Evolutionary conservation across 164 flowering plant species (phyloP), one percentile per base, ranked within the genome.

Genomic region (Vitis rotundifolia): DNA sequence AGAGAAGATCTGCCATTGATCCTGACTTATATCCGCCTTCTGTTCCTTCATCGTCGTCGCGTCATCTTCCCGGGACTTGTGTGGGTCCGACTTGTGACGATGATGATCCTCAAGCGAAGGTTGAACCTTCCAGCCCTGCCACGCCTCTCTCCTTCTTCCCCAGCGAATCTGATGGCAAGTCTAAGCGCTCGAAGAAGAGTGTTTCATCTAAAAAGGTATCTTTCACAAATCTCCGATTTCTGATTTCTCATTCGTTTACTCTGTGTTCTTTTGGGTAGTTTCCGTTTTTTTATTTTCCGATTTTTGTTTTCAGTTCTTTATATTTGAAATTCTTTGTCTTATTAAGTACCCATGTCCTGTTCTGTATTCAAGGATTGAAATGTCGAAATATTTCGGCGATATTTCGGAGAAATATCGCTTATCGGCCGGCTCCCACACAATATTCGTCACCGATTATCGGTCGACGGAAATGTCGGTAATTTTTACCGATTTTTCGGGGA

Each of bases 101-200:
- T 59, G 77, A 22, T 22, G 26, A 22, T 22, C 26, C 26, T 22
- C 26, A 22, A 22, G 26, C 26, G 26, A 22, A 22, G 26, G 26
- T 22, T 0, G 26, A 22, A 22, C 26, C 26, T 68, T 47, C 15
- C 0, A 84, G 89, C 37, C 89, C 91, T n/a, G 78, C 76, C 0
- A 78, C 88, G 12, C 89, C 88, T 19, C 81, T 86, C 11, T 80
- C 80, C 3, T 84, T 82, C 74, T 69, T 79, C 14, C 83, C 81
- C 6, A 80, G 80, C 55, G 88, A 88, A 63, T 77, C 86, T 19
- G 86, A 85, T n/a, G 80, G 65, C 2, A 78, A 75, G 53, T 61
- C 49, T 31, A 77, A 70, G 52, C 64, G 8, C 26, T 74, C 55
- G 53, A 79, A 66, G 67, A 4, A 22, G 26, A 22, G 26, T 22